Base-by-base conservation (phyloP, 371 early-diverging fungal species). In the Mucor piriformis region DNA sequence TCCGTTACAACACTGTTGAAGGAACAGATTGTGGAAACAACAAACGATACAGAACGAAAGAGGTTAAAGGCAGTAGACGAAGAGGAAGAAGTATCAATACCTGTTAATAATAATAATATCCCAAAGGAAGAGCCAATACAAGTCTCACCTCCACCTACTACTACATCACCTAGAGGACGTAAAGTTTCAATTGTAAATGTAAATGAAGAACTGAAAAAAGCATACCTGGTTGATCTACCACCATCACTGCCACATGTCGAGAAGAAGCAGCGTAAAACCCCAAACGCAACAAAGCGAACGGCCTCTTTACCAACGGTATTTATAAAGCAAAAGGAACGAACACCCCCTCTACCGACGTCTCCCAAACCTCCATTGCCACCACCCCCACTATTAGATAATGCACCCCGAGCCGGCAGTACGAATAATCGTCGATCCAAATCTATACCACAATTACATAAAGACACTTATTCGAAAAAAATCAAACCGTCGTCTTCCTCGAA, bases 381-480 rank as follows among this genome's bases (percentile, higher is more conserved):
- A 6, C 33, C 40, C 4, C 37, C 37, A 7, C 15, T 37, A 40
- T 18, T 51, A 25, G 27, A 37, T 25, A 35, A 47, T n/a, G n/a
- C n/a, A n/a, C n/a, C 5, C 35, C 13, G 8, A 13, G 42, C 10
- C 7, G 46, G 34, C 20, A n/a, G n/a, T n/a, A 3, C 20, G 29
- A 10, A 16, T 7, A 54, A 21, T 35, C 49, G 54, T 50, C 47
- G 50, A 40, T 37, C 58, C 15, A 64, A 58, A 38, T 58, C 57
- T 59, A 64, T 65, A 60, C 65, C 65, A 59, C 59, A 59, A 13
- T 29, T 49, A 44, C 18, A 43, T 16, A 43, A 56, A 35, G 44
- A 50, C 2, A 47, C 27, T 11, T 13, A 53, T 24, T 42, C 34
- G 13, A 61, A 61, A 54, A 54, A 57, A 16, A 16, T 54, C 23